Evolutionary conservation across 106 monocot genomes (phyloP).

Genomic region (Dioscorea zingiberensis): DNA sequence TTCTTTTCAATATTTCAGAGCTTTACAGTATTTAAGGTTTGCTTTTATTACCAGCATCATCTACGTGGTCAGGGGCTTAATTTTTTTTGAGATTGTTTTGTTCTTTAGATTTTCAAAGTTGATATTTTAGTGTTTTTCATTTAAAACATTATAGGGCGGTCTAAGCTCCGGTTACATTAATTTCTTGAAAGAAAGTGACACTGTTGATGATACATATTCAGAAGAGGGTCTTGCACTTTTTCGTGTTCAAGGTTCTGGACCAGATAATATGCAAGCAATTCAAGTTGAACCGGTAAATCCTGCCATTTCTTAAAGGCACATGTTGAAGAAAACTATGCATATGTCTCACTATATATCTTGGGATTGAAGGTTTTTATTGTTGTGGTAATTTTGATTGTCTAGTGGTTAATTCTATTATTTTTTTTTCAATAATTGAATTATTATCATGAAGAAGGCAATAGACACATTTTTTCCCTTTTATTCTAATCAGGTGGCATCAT

Average conservation of each 20-base stretch:
- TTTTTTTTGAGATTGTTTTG: too few relatives aligned
- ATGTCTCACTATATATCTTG: neutral
- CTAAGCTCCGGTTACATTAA: constrained; percentile 89
- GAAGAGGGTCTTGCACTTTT: constrained; percentile 82
- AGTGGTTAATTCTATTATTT: too few relatives aligned
- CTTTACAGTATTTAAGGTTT: constrained; percentile 74
- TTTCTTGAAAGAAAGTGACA: constrained; percentile 43
- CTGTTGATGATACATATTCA: constrained; percentile 70
- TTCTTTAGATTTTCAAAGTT: neutral
- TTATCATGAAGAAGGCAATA: too few relatives aligned
- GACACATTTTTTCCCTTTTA: neutral
- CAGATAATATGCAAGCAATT: constrained; percentile 95
- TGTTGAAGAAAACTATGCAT: neutral
- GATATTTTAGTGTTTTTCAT: neutral
- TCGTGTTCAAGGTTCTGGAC: constrained; percentile 92
- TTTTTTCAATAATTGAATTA: too few relatives aligned
- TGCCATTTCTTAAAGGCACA: neutral
- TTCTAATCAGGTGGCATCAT: constrained; percentile 63
- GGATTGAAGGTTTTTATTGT: neutral
- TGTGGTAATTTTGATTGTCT: too few relatives aligned
- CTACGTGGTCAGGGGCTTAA: neutral
- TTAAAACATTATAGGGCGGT: constrained; percentile 61
- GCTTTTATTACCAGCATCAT: neutral
- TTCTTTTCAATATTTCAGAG: constrained; percentile 88
- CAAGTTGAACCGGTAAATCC: constrained; percentile 83